phyloP scores from a whole-genome alignment of 2,329 filamentous ascomycete species.

The Pleomassaria siparia region DNA sequence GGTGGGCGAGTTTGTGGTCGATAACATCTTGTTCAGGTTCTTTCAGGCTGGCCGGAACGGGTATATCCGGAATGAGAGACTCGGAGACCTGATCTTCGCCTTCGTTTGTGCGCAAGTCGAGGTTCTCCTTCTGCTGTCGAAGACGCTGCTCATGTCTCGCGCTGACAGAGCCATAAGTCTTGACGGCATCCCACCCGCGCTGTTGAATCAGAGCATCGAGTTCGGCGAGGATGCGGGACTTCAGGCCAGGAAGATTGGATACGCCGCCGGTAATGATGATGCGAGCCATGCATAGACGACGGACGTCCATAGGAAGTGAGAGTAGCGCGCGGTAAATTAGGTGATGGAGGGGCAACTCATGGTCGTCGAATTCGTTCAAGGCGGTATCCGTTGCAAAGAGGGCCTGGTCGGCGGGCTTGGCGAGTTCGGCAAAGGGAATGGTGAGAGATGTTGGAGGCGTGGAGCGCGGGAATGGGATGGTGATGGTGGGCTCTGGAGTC shows the following conservation, averaged over 20 bases:
- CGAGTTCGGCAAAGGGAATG: conserved; percentile 69
- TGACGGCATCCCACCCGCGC: conserved; percentile 76
- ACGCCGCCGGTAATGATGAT: conserved; percentile 85
- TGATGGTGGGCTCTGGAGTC: conserved; percentile 32
- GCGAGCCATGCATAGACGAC: conserved; percentile 83
- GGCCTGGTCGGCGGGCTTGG: conserved; percentile 72
- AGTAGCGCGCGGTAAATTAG: conserved; percentile 77
- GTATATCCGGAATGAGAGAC: conserved; percentile 17
- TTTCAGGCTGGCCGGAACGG: conserved; percentile 44
- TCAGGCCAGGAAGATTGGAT: conserved; percentile 76
- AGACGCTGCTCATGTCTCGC: conserved; percentile 30
- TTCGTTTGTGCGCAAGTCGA: conserved; percentile 22
- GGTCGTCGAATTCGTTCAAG: conserved; percentile 71
- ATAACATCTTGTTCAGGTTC: conserved; percentile 59
- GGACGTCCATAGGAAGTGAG: conserved; percentile 76
- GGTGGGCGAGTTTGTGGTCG: conserved; percentile 58
- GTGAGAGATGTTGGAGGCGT: conserved; percentile 56
- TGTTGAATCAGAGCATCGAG: conserved; percentile 65
- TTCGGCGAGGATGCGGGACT: conserved; percentile 74
- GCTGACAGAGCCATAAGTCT: conserved; percentile 65
- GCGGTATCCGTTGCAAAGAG: conserved; percentile 65
- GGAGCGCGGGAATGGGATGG: conserved; percentile 37
- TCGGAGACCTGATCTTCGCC: conserved; percentile 24
- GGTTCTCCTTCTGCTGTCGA: conserved; percentile 24
- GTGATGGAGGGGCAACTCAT: conserved; percentile 77